A percentile compares a stretch with the other conserved stretches of the same genome.
Conservation (phyloP, 306 rosid genomes). For the Lupinus albus region DNA sequence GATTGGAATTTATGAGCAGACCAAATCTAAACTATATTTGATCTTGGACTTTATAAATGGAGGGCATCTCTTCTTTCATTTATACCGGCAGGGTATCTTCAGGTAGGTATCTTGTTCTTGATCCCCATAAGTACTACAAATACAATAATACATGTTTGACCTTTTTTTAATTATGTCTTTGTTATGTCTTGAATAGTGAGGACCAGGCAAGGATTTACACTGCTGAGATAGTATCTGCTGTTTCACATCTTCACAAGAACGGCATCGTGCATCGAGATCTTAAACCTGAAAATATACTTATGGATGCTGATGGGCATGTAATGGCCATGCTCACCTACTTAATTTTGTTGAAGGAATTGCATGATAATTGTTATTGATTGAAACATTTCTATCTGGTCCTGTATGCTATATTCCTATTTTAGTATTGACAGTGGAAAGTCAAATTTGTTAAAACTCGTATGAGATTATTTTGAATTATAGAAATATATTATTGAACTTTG, state of each 20-base stretch:
- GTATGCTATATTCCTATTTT: constrained; percentile 7
- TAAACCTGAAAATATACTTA: constrained; percentile 64
- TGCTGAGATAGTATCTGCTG: constrained; percentile 94
- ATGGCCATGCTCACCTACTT: constrained; percentile 42
- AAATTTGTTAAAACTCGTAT: neutral
- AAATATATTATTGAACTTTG: constrained; percentile 23
- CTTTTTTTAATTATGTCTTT: constrained; percentile 43
- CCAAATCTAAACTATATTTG: constrained; percentile 80
- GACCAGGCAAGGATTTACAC: constrained; percentile 93
- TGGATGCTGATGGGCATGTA: constrained; percentile 95
- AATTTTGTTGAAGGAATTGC: constrained; percentile 39
- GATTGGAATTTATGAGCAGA: constrained; percentile 54
- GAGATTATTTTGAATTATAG: constrained; percentile 8
- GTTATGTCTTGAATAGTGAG: constrained; percentile 73
- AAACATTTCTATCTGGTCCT: neutral
- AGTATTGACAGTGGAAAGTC: constrained; percentile 11
- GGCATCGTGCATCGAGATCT: constrained; percentile 69
- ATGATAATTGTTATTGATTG: constrained; percentile 12
- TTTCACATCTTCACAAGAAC: constrained; percentile 82
- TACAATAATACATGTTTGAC: neutral
- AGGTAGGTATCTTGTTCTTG: constrained; percentile 68
- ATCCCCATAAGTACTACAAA: neutral
- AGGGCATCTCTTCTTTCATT: constrained; percentile 90
- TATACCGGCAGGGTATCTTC: constrained; percentile 88
- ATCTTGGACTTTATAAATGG: constrained; percentile 91